These are phyloP conservation scores for Fusarium algeriense DNA, from an alignment of 2,329 filamentous ascomycete genomes.

Conservation along the genomic window DNA sequence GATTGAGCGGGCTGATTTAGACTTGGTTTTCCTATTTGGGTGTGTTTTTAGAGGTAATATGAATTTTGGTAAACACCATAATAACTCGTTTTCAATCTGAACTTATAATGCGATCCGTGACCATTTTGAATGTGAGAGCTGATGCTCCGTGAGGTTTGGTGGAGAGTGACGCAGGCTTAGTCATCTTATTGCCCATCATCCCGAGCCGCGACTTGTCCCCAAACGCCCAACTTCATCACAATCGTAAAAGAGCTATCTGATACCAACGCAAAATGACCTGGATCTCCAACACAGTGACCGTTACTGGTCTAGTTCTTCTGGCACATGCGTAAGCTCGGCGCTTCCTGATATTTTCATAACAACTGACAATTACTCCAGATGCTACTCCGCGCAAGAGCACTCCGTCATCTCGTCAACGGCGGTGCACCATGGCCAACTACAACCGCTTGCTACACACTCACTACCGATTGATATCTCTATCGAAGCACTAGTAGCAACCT, in stretches of 20 bases:
- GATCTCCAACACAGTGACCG: conserved; percentile 77
- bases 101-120: neutral
- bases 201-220: conserved; percentile 40
- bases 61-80: neutral
- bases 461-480: conserved; percentile 89
- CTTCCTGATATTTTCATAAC: conserved; percentile 1
- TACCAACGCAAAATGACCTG: conserved; percentile 70
- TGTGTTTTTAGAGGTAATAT: conserved; percentile 8
- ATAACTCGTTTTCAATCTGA: neutral
- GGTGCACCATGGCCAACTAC: conserved; percentile 58
- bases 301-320: conserved; percentile 81
- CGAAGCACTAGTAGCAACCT: conserved; percentile 84
- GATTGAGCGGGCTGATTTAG: conserved; percentile 32
- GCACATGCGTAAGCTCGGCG: conserved; percentile 80
- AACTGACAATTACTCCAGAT: conserved; percentile 65
- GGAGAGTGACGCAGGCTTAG: conserved; percentile 33
- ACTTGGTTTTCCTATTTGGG: conserved; percentile 14
- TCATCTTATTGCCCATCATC: conserved; percentile 24
- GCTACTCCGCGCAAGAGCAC: conserved; percentile 97
- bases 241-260: conserved; percentile 11
- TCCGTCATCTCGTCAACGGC: conserved; percentile 75
- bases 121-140: conserved; percentile 2
- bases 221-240: conserved; percentile 12
- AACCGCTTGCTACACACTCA: conserved; percentile 57
- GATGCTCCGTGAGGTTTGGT: neutral